Percentiles rank a stretch among this genome's conserved stretches.
Evolutionary conservation across 495 filamentous ascomycete genomes (phyloP).

Genomic region (Thermochaetoides thermophila): DNA sequence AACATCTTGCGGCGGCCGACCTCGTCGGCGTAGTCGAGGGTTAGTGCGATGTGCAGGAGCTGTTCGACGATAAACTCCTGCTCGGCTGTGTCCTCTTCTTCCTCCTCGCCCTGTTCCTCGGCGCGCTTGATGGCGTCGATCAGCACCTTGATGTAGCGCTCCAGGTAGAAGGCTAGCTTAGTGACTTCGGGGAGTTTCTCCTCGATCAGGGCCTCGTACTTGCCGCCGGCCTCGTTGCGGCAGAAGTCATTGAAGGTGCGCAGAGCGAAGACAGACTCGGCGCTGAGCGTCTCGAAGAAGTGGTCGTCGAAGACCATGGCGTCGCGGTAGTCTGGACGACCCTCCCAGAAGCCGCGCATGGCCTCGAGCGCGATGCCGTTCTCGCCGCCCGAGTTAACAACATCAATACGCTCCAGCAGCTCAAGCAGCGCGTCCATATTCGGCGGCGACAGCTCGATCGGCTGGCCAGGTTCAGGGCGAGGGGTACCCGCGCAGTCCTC

Average conservation of each 20-base stretch:
- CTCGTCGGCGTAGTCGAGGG: slow-evolving; percentile 89
- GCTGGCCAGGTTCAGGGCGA: slow-evolving; percentile 31
- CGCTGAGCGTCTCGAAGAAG: slow-evolving; percentile 77
- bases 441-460: slow-evolving; percentile 40
- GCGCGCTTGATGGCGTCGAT: slow-evolving; percentile 48
- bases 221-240: slow-evolving; percentile 49
- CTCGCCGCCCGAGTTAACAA: slow-evolving; percentile 78
- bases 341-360: slow-evolving; percentile 92
- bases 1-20: slow-evolving; percentile 93
- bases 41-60: slow-evolving; percentile 79
- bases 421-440: slow-evolving; percentile 68
- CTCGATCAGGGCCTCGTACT: slow-evolving; percentile 57
- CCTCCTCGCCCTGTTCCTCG: slow-evolving; percentile 41
- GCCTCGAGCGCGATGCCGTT: slow-evolving; percentile 82
- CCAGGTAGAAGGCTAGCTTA: slow-evolving; percentile 66
- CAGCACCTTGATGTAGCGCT: slow-evolving; percentile 62
- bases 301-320: slow-evolving; percentile 63
- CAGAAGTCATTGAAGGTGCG: slow-evolving; percentile 92
- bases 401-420: slow-evolving; percentile 83
- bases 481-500: slow-evolving; percentile 71
- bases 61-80: slow-evolving; percentile 93
- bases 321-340: slow-evolving; percentile 78
- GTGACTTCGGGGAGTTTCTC: slow-evolving; percentile 94
- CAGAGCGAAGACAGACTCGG: slow-evolving; percentile 75
- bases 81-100: slow-evolving; percentile 68